Conservation (phyloP, 2,329 filamentous ascomycete species). For the Ceratocystis diversiconidia region DNA sequence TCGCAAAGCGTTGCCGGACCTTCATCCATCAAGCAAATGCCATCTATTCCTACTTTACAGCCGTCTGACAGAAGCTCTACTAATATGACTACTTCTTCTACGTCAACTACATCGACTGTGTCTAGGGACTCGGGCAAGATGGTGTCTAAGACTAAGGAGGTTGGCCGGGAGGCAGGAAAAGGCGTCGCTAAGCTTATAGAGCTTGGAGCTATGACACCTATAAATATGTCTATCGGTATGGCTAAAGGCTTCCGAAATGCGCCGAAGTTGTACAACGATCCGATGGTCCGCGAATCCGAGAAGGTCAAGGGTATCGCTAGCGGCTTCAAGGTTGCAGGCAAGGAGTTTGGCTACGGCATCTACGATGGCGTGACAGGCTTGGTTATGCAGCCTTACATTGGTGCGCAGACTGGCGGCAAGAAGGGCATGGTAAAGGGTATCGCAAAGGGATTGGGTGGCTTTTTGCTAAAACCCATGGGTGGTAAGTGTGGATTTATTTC, state of each 20-base stretch:
- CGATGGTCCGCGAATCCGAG: conserved; percentile 61
- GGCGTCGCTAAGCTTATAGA: conserved; percentile 58
- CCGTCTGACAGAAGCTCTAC: background rate
- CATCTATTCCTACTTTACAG: background rate
- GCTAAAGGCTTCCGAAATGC: conserved; percentile 82
- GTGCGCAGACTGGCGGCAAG: conserved; percentile 33
- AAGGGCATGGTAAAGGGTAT: conserved; percentile 61
- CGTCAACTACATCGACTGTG: background rate
- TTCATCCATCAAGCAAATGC: background rate
- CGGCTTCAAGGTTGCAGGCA: conserved; percentile 63
- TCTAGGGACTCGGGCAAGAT: background rate
- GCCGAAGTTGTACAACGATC: conserved; percentile 71
- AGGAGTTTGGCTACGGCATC: conserved; percentile 62
- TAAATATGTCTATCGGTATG: conserved; percentile 71
- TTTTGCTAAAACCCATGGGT: conserved; percentile 65
- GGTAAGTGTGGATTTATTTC: conserved; percentile 35
- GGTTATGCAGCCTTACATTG: conserved; percentile 61
- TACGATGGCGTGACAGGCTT: conserved; percentile 73
- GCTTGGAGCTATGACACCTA: conserved; percentile 63
- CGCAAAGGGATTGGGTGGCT: conserved; percentile 68
- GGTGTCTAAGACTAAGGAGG: conserved; percentile 22
- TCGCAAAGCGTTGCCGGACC: background rate
- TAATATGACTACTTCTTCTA: background rate
- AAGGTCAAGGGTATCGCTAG: conserved; percentile 66
- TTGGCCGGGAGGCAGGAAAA: conserved; percentile 33